These are phyloP conservation scores for Geoglossum cookeanum DNA, from an alignment of 2,329 filamentous ascomycete species.

Conservation along the genomic window DNA sequence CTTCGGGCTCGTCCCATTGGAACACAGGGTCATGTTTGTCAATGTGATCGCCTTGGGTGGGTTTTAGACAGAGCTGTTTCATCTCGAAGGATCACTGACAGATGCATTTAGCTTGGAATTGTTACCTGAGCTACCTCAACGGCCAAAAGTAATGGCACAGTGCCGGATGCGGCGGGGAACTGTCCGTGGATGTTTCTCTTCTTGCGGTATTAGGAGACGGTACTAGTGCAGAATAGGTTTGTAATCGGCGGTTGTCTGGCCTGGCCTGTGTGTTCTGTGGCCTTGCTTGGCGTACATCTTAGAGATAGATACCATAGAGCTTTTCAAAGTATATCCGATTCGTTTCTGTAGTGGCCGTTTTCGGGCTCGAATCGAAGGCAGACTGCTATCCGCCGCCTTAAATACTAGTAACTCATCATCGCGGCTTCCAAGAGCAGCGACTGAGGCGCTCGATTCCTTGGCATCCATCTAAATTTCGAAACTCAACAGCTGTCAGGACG, in stretches of 20 bases:
- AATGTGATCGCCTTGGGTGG: constrained; percentile 57
- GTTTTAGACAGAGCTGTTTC: constrained; percentile 12
- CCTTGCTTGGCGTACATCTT: background rate
- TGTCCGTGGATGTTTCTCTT: background rate
- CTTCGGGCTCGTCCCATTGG: constrained; percentile 69
- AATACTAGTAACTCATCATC: background rate
- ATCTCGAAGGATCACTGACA: background rate
- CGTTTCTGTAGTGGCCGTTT: background rate
- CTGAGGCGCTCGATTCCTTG: background rate
- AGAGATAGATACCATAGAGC: background rate
- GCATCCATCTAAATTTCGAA: background rate
- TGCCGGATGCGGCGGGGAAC: background rate
- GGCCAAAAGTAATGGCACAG: constrained; percentile 14
- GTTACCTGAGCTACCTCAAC: constrained; percentile 37
- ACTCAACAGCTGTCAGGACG: background rate
- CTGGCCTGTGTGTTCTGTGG: background rate
- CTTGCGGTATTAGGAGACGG: background rate
- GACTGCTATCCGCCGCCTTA: background rate
- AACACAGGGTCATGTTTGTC: constrained; percentile 69
- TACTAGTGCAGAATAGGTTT: background rate
- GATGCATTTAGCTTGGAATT: constrained; percentile 32
- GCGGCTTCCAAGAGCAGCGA: background rate
- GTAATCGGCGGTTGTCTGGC: background rate
- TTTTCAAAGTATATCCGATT: background rate
- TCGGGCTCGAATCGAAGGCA: no score